Percentiles rank a stretch among this genome's conserved stretches.
Evolutionary conservation across 306 rosid species (phyloP).

Genomic region (Chamaecrista fasciculata): DNA sequence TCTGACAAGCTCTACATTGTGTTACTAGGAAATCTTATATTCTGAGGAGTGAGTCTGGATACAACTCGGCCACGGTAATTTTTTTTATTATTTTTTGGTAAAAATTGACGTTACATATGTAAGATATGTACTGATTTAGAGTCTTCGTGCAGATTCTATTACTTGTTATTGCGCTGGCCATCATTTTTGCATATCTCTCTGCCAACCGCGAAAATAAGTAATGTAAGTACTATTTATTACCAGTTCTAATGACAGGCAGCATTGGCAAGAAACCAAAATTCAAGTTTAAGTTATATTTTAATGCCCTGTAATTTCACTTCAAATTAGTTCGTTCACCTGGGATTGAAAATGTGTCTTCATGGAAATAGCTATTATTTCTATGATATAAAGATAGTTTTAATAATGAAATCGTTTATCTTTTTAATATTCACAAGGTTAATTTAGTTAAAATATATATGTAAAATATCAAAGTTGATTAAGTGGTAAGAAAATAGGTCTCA

Average conservation of each 20-base stretch:
- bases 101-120: conserved; percentile 1
- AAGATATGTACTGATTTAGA: conserved; percentile 23
- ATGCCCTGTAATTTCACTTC: not conserved
- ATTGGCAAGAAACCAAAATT: conserved; percentile 6
- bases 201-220: conserved; percentile 45
- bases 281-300: not conserved
- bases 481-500: not conserved
- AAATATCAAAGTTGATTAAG: not conserved
- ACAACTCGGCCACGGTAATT: conserved; percentile 53
- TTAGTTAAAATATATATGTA: not conserved
- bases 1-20: conserved; percentile 35
- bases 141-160: conserved; percentile 58
- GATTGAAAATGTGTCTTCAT: no score
- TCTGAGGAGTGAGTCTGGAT: conserved; percentile 33
- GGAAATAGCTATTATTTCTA: no score
- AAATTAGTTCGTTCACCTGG: not conserved
- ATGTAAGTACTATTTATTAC: conserved; percentile 41
- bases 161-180: conserved; percentile 45
- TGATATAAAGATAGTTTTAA: no score
- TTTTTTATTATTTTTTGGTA: not conserved
- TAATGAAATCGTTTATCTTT: not conserved
- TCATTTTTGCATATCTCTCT: conserved; percentile 55
- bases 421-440: not conserved
- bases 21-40: conserved; percentile 63
- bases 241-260: not conserved